Base-by-base conservation (phyloP, 768 basidiomycete genomes). In the Lactarius pseudohatsudake region DNA sequence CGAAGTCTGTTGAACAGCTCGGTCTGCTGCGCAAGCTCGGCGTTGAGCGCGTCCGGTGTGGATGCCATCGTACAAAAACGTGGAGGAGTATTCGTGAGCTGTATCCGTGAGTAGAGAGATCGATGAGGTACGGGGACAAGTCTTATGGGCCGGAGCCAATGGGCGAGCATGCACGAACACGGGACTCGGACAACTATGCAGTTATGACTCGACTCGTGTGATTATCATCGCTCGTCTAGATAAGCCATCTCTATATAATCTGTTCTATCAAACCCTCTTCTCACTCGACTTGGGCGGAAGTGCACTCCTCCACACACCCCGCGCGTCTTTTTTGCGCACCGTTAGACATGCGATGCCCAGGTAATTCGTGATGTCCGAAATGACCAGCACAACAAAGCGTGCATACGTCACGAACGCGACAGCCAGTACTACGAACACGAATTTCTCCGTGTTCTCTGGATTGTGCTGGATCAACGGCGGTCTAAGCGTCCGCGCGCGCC, bases 271-370 rank as follows among this genome's bases (percentile, higher is more conserved):
- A 22, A 16, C 45, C 34, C 18, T 43, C 40, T 66, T 70, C 55
- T 66, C 71, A 63, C 71, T 72, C 22, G 55, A 58, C 57, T 66
- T 70, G 16, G 68, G 64, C 41, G 70, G 74, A 7, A 69, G 64
- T 16, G 77, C 76, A 41, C 76, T 71, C 61, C 76, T 75, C 90
- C 90, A 92, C 20, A 82, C 78, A 13, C 90, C 90, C 56, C 82
- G 75, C 43, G 78, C 78, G 70, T 94, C 92, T 82, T 86, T 91
- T 80, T 92, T 95, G 62, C 88, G 81, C 55, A 97, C 94, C 18
- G 91, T 94, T 74, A 97, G 94, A 79, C 94, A 98, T 1, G 94
- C 96, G 72, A 97, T 94, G 15, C 96, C 96, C 68, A 96, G 83
- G 77, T 89, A 90, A 66, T 94, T 85, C 64, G 94, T 96, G 77